Percentiles rank a stretch among this genome's conserved stretches.
Evolutionary conservation across 169 alveolate genomes (phyloP).

Genomic region (Plasmodium vivax): DNA sequence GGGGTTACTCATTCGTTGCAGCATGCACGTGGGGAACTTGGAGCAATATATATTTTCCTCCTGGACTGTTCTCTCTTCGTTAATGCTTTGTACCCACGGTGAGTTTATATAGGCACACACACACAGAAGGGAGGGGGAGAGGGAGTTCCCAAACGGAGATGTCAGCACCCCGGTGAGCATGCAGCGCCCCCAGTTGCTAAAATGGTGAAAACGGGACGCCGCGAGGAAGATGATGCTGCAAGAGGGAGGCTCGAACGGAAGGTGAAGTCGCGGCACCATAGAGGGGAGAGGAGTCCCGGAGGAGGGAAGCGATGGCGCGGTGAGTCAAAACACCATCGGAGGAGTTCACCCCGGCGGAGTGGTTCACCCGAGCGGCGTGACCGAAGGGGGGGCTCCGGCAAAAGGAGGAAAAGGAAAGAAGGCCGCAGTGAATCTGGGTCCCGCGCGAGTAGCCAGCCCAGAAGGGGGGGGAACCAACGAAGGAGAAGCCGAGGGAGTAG

Average conservation of each 20-base stretch:
- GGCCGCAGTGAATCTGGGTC: not conserved
- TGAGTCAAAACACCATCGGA: not conserved
- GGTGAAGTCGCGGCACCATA: not conserved
- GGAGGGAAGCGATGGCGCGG: not conserved
- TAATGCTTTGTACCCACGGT: not conserved
- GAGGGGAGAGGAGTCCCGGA: not conserved
- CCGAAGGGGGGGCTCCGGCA: not conserved
- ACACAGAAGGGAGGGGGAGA: not conserved
- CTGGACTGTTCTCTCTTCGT: not conserved
- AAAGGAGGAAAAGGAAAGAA: not conserved
- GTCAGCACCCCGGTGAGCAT: not conserved
- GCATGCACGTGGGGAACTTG: not conserved
- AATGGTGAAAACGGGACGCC: not conserved
- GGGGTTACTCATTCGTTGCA: not conserved
- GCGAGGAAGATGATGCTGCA: not conserved
- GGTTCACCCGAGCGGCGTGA: not conserved
- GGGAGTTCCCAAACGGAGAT: not conserved
- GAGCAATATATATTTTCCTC: not conserved
- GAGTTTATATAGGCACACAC: not conserved
- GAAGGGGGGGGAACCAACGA: not conserved
- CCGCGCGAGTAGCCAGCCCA: not conserved
- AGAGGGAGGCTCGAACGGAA: not conserved
- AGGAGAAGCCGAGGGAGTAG: not conserved
- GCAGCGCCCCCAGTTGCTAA: not conserved
- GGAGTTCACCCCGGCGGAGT: not conserved